Evolutionary conservation across 129 eudicot genomes (phyloP), one percentile per base, ranked within the genome.

Genomic region (Centaurea solstitialis): DNA sequence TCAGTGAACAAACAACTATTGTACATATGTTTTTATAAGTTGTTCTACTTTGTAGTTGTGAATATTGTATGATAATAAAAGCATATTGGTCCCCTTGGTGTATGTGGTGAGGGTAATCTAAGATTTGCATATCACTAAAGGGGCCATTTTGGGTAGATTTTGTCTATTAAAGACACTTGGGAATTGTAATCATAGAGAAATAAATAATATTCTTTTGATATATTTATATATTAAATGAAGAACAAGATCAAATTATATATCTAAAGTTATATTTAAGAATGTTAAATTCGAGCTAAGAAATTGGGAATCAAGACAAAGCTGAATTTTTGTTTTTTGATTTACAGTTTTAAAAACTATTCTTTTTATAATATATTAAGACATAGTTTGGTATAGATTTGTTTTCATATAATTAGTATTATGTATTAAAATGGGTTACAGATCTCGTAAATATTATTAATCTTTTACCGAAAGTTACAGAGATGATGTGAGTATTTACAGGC

Each of bases 61-160:
- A 18, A 13, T 18, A 39, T 45, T 72, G 30, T 30, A 20, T 57
- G 26, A 82, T 70, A 78, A 75, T 72, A 68, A 79, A 85, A 86
- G 81, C 75, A 73, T 77, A 17, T 57, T 57, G 73, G 75, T 70
- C 47, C 64, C 43, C 72, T 30, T 9, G 21, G 17, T 39, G 11
- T 72, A 33, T 47, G 70, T 83, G 79, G 26, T 74, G 68, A 71
- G 79, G 75, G 15, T 62, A 83, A 53, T 28, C 70, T 23, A 72
- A 77, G 86, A 78, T 82, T 74, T 86, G 89, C 84, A 79, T 62
- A 86, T 78, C 86, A 78, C 9, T 43, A 68, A 21, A 40, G 65
- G 86, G 86, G 76, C 86, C 83, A 50, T 70, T 80, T 59, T 23
- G 9, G 18, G 23, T 23, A 28, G 38, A 50, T 41, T 50, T 41